phyloP scores from a whole-genome alignment of 306 rosid genomes.

The Coriaria nepalensis region DNA sequence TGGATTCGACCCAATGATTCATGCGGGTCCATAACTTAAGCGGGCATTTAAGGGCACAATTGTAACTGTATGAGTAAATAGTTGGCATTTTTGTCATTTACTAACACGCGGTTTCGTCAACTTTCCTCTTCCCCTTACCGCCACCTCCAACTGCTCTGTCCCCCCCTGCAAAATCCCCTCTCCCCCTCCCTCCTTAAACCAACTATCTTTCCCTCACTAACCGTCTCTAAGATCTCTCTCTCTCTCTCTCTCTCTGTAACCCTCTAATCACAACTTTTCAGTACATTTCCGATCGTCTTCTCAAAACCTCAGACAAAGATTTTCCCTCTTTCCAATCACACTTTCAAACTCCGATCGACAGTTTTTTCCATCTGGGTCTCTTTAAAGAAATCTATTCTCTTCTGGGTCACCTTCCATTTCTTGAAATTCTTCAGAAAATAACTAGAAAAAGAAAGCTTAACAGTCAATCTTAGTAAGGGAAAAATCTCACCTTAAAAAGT shows the following conservation, averaged over 20 bases:
- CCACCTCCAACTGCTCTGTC: neutral
- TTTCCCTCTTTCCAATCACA: neutral
- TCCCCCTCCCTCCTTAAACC: constrained; percentile 2
- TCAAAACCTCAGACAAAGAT: neutral
- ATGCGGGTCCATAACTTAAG: too few relatives aligned
- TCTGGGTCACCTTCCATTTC: neutral
- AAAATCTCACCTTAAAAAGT: neutral
- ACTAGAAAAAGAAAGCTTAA: neutral
- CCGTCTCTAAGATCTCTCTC: constrained; percentile 1
- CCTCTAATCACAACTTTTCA: constrained; percentile 3
- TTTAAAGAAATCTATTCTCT: neutral
- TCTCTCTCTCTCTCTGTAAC: constrained; percentile 8
- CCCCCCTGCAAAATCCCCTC: constrained; percentile 2
- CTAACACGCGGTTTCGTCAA: constrained; percentile 28
- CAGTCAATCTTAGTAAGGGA: neutral
- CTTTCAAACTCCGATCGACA: neutral
- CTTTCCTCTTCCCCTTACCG: constrained; percentile 27
- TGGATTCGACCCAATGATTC: too few relatives aligned
- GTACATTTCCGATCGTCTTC: constrained; percentile 3
- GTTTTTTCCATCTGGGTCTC: neutral
- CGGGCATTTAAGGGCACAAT: too few relatives aligned
- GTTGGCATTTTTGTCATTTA: too few relatives aligned
- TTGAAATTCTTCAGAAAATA: neutral
- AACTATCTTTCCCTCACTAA: neutral
- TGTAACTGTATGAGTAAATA: too few relatives aligned